These are phyloP conservation scores for Rhynchospora tenuis DNA, from an alignment of 176 grass and related monocot species.

Conservation along the genomic window DNA sequence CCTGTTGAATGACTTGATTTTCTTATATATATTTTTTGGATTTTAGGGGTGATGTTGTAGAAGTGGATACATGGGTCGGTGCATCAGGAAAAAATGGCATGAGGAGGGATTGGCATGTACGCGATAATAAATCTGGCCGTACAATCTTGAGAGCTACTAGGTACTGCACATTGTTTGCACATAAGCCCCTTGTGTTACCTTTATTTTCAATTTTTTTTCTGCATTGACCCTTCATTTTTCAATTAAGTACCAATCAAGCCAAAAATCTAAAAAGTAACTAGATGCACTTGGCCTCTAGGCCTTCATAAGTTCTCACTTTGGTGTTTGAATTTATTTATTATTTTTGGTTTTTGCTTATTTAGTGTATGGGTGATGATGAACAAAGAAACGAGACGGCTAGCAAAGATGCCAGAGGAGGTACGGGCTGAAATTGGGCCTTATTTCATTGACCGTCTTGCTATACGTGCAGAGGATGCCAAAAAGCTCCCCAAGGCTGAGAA, in stretches of 20 bases:
- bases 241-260: background rate
- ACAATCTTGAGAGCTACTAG: slow-evolving; percentile 92
- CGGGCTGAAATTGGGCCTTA: slow-evolving; percentile 87
- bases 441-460: slow-evolving; percentile 54
- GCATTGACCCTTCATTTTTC: background rate
- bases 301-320: background rate
- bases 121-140: slow-evolving; percentile 66
- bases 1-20: background rate
- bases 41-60: slow-evolving; percentile 89
- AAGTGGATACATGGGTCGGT: slow-evolving; percentile 97
- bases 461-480: slow-evolving; percentile 62
- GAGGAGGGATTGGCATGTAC: slow-evolving; percentile 95
- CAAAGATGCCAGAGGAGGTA: slow-evolving; percentile 92
- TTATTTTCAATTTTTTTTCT: background rate
- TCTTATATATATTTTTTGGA: background rate
- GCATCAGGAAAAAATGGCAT: slow-evolving; percentile 96
- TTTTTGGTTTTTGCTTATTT: slow-evolving; percentile 12
- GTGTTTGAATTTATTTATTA: background rate
- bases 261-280: background rate
- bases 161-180: slow-evolving; percentile 31
- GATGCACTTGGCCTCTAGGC: background rate
- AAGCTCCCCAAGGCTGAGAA: slow-evolving; percentile 57
- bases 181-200: background rate
- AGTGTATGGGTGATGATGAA: slow-evolving; percentile 99
- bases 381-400: slow-evolving; percentile 79